Evolutionary conservation across 345 rosid species (phyloP), one percentile per base, ranked within the genome.

Genomic region (Eucalyptus brandiana): DNA sequence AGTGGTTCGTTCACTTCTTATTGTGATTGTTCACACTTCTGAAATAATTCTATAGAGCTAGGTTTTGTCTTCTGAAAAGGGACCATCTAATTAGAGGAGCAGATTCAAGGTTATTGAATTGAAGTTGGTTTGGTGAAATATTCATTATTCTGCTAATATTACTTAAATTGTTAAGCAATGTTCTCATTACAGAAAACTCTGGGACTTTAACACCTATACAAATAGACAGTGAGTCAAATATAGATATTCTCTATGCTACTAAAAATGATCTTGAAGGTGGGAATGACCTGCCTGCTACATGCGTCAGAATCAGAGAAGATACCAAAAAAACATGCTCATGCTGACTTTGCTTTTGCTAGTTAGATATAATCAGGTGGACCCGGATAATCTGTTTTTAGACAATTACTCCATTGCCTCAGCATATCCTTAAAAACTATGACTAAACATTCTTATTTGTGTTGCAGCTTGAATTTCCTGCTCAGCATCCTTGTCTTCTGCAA

Each of bases 391-490:
- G 47, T 40, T 76, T 37, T 72, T 37, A 72, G 44, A 40, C 47
- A 44, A 76, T 21, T 76, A 40, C 85, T 76, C 44, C 30, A 40
- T 6, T 76, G 28, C 47, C 85, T 40, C 85, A 23, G 47, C 47
- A 23, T 40, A 40, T 76, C 85, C 47, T 76, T 76, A 40, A 40
- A 76, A 76, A 44, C 85, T 76, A 76, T 7, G 28, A 40, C 85
- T 40, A 37, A 76, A 40, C 60, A n/a, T 86, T 34, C 60, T 50
- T 86, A 60, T 53, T 89, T 87, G 47, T 91, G 91, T 92, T 91
- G 91, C 97, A 98, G 99, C 95, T 97, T 89, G 99, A 97, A 86
- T 88, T 94, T 87, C 99, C 99, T 87, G 99, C 99, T 88, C 96
- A 97, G 92, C 90, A 95, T 93, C 98, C 99, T 76, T 96, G 99